phyloP scores from a whole-genome alignment of 163 green algal species.

The Scenedesmus sp. region DNA sequence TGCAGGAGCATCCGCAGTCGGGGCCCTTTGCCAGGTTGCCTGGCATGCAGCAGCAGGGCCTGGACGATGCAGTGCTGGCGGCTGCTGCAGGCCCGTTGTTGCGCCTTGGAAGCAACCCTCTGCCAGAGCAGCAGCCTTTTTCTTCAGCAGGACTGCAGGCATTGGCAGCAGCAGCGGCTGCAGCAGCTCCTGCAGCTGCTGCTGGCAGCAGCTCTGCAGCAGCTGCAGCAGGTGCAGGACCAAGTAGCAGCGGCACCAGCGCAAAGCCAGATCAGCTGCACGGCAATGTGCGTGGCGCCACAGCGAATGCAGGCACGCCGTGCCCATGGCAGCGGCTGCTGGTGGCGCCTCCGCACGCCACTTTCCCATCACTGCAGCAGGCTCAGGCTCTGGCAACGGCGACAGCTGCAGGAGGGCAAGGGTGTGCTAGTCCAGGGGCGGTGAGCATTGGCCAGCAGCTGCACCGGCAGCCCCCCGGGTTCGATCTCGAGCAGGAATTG shows the following conservation, averaged over 20 bases:
- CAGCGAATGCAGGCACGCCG: not conserved
- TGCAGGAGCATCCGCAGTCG: constrained; percentile 16
- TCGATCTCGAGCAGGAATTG: not conserved
- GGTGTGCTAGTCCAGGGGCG: not conserved
- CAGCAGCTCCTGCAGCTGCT: not conserved
- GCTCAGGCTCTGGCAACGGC: not conserved
- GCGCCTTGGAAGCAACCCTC: not conserved
- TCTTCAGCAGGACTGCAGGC: not conserved
- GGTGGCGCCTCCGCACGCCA: not conserved
- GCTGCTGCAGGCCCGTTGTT: not conserved
- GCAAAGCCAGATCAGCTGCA: not conserved
- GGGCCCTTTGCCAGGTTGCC: not conserved
- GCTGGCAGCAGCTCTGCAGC: constrained; percentile 5
- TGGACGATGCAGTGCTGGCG: not conserved
- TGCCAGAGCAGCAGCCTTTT: not conserved
- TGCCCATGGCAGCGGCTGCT: not conserved
- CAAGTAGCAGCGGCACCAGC: not conserved
- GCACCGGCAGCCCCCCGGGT: not conserved
- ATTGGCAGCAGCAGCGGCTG: not conserved
- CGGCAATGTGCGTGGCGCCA: not conserved
- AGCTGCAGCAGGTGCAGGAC: not conserved
- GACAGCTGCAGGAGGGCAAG: not conserved
- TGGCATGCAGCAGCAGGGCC: not conserved
- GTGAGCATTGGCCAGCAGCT: not conserved
- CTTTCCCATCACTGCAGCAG: not conserved